Conservation (phyloP, 2,329 filamentous ascomycete genomes). For the Pseudogymnoascus sp. region DNA sequence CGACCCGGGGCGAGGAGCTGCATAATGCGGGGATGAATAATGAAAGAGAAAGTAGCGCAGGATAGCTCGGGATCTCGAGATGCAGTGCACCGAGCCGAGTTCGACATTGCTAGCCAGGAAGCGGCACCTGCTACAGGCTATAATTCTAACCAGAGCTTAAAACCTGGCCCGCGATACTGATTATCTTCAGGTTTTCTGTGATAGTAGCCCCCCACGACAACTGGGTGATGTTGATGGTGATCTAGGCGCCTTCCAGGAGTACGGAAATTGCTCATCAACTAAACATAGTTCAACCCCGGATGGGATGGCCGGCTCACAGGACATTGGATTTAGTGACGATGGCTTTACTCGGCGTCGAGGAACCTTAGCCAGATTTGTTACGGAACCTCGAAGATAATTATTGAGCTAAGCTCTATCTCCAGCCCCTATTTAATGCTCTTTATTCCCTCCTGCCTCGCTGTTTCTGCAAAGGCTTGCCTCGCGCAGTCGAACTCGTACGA, state of each 20-base stretch:
- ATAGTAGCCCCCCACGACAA: neutral
- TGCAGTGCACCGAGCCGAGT: neutral
- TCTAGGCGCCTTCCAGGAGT: neutral
- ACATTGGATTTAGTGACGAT: neutral
- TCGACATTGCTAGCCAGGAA: neutral
- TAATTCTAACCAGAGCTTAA: neutral
- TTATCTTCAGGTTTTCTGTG: neutral
- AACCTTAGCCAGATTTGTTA: constrained; percentile 25
- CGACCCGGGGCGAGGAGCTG: neutral
- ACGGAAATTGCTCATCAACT: neutral
- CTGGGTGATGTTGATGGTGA: neutral
- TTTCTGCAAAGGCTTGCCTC: constrained; percentile 61
- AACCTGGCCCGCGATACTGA: neutral
- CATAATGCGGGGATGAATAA: neutral
- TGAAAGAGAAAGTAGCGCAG: neutral
- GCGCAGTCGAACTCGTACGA: constrained; percentile 71
- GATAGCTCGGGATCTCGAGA: neutral
- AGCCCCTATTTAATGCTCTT: constrained; percentile 23
- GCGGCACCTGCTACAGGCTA: neutral
- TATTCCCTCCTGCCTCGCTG: constrained; percentile 18
- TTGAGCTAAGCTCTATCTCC: neutral
- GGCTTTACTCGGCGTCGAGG: constrained; percentile 9
- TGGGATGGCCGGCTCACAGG: neutral
- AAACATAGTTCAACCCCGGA: neutral
- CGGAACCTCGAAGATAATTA: constrained; percentile 22